Evolutionary conservation across 1,284 basidiomycete genomes (phyloP).

Genomic region (Ustilago hordei): DNA sequence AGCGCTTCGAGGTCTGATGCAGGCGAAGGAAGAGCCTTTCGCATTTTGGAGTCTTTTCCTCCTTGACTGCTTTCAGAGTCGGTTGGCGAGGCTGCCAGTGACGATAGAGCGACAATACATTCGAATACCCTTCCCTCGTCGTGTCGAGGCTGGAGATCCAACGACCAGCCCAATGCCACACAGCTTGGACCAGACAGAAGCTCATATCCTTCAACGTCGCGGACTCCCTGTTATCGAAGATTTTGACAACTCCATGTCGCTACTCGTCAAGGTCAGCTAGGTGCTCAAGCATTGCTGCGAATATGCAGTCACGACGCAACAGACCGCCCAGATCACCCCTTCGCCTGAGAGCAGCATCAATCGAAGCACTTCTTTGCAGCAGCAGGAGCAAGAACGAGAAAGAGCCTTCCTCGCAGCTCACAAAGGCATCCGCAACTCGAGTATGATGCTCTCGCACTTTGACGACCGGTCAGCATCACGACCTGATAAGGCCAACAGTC

Average conservation of each 20-base stretch:
- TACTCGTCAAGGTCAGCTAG: conserved; percentile 27
- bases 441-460: conserved; percentile 36
- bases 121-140: conserved; percentile 19
- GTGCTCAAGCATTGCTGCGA: conserved; percentile 38
- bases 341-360: background rate
- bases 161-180: background rate
- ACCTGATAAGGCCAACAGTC: background rate
- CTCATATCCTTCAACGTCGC: conserved; percentile 13
- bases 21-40: conserved; percentile 17
- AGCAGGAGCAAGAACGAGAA: conserved; percentile 7
- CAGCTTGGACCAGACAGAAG: conserved; percentile 10
- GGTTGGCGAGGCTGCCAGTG: conserved; percentile 15
- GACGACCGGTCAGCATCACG: conserved; percentile 18
- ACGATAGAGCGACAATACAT: conserved; percentile 27
- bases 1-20: conserved; percentile 30
- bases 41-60: conserved; percentile 36
- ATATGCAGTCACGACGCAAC: conserved; percentile 8
- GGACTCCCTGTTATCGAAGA: conserved; percentile 18
- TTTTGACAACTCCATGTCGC: conserved; percentile 21
- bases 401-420: conserved; percentile 15
- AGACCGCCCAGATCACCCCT: background rate
- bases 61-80: conserved; percentile 38
- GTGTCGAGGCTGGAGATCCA: background rate
- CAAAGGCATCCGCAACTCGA: conserved; percentile 31
- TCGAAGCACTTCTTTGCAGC: background rate